Conservation (phyloP, 495 filamentous ascomycete species). For the Podospora pseudoanserina region DNA sequence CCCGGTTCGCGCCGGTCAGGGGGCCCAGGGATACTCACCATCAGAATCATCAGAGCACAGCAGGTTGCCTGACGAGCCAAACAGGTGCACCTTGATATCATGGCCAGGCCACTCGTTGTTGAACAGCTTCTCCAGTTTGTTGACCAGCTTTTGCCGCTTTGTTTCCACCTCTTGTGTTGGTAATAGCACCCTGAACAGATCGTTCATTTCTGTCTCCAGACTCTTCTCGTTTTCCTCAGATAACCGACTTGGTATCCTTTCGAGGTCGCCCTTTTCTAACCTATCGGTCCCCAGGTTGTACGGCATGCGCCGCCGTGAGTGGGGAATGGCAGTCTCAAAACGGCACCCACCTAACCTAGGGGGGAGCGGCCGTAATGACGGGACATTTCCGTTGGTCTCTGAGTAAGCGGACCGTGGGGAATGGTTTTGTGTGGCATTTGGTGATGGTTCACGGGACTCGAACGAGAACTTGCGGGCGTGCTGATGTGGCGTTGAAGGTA, state of each 20-base stretch:
- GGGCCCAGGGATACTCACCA: slow-evolving; percentile 48
- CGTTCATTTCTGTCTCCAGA: slow-evolving; percentile 74
- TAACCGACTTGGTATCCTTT: slow-evolving; percentile 61
- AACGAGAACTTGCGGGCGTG: slow-evolving; percentile 79
- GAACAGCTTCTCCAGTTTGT: slow-evolving; percentile 81
- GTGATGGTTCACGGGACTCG: slow-evolving; percentile 82
- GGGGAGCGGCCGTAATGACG: slow-evolving; percentile 57
- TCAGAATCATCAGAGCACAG: slow-evolving; percentile 96
- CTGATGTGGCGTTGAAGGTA: slow-evolving; percentile 92
- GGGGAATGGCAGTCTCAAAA: slow-evolving; percentile 64
- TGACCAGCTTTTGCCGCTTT: slow-evolving; percentile 68
- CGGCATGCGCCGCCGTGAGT: slow-evolving; percentile 68
- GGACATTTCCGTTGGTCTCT: slow-evolving; percentile 70
- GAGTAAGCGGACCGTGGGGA: slow-evolving; percentile 90
- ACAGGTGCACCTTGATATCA: slow-evolving; percentile 85
- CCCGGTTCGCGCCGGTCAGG: slow-evolving; percentile 27
- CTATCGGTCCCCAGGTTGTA: slow-evolving; percentile 79
- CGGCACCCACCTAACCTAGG: slow-evolving; percentile 61
- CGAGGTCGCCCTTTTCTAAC: slow-evolving; percentile 62
- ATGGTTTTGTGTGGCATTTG: slow-evolving; percentile 66
- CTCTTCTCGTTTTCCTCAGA: slow-evolving; percentile 72
- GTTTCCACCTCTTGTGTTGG: slow-evolving; percentile 76
- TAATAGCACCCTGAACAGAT: slow-evolving; percentile 78
- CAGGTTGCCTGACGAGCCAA: slow-evolving; percentile 95
- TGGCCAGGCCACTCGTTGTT: slow-evolving; percentile 88